Evolutionary conservation across 179 eudicot species (phyloP).

Genomic region (Silene vulgaris): DNA sequence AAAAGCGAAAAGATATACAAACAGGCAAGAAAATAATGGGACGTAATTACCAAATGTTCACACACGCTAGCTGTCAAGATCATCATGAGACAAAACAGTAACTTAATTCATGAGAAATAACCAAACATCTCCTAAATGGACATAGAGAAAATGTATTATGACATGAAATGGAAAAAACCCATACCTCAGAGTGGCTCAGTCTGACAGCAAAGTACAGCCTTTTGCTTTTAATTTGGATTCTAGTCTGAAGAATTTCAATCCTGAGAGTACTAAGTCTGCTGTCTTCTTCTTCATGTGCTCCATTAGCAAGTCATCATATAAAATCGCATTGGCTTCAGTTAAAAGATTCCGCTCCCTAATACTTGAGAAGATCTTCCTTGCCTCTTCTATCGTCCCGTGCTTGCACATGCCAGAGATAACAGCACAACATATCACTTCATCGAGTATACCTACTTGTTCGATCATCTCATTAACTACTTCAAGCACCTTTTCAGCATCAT

Average conservation of each 20-base stretch:
- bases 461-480: constrained; percentile 72
- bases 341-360: constrained; percentile 53
- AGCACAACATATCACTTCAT: constrained; percentile 56
- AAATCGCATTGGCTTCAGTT: constrained; percentile 57
- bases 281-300: constrained; percentile 81
- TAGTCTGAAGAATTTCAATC: constrained; percentile 78
- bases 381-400: constrained; percentile 81
- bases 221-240: constrained; percentile 67
- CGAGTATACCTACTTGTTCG: constrained; percentile 49
- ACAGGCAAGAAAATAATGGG: neutral
- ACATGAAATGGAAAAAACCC: neutral
- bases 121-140: neutral
- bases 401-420: constrained; percentile 82
- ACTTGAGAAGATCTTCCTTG: constrained; percentile 56
- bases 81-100: neutral
- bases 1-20: neutral
- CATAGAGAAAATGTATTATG: neutral
- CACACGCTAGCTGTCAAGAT: neutral
- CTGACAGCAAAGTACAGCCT: constrained; percentile 49
- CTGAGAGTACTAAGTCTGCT: constrained; percentile 67
- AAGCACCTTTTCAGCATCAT: constrained; percentile 55
- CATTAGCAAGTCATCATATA: constrained; percentile 74
- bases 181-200: constrained; percentile 24
- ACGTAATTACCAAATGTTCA: neutral
- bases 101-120: neutral